Percentiles rank a stretch among this genome's conserved stretches.
Conservation (phyloP, 2,329 filamentous ascomycete species). For the Neofusicoccum ribis region DNA sequence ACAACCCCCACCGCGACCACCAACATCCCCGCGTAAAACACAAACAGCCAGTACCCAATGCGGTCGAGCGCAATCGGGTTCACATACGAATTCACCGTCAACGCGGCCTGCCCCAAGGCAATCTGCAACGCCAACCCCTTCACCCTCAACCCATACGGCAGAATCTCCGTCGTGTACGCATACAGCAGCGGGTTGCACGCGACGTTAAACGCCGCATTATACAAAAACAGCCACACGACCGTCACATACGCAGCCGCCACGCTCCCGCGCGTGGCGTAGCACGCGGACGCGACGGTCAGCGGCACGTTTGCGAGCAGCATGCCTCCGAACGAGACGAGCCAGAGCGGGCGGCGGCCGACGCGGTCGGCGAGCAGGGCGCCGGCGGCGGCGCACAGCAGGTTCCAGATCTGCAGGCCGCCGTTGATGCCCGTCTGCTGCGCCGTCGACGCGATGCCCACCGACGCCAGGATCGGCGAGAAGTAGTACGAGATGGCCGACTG, state of each 20-base stretch:
- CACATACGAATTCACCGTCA: slow-evolving; percentile 33
- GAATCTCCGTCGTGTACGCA: slow-evolving; percentile 37
- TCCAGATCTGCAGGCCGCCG: slow-evolving; percentile 41
- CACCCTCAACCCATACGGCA: slow-evolving; percentile 40
- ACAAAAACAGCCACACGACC: slow-evolving; percentile 34
- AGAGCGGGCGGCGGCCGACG: slow-evolving; percentile 46
- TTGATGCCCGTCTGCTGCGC: slow-evolving; percentile 41
- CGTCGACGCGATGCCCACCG: slow-evolving; percentile 33
- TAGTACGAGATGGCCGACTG: slow-evolving; percentile 43
- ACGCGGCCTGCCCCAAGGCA: slow-evolving; percentile 46
- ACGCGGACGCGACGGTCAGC: slow-evolving; percentile 43
- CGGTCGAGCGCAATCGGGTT: slow-evolving; percentile 44
- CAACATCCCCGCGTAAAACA: background rate
- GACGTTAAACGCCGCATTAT: slow-evolving; percentile 44
- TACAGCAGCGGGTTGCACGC: slow-evolving; percentile 38
- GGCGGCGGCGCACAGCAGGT: slow-evolving; percentile 37
- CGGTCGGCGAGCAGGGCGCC: slow-evolving; percentile 45
- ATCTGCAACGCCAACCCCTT: slow-evolving; percentile 48
- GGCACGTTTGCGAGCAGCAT: slow-evolving; percentile 48
- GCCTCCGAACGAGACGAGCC: slow-evolving; percentile 42
- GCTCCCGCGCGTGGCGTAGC: slow-evolving; percentile 21
- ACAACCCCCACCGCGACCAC: background rate
- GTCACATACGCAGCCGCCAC: slow-evolving; percentile 29
- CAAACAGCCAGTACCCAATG: slow-evolving; percentile 30
- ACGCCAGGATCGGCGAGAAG: slow-evolving; percentile 38